phyloP scores from a whole-genome alignment of 208 protist genomes.

The Acanthamoeba royreba region DNA sequence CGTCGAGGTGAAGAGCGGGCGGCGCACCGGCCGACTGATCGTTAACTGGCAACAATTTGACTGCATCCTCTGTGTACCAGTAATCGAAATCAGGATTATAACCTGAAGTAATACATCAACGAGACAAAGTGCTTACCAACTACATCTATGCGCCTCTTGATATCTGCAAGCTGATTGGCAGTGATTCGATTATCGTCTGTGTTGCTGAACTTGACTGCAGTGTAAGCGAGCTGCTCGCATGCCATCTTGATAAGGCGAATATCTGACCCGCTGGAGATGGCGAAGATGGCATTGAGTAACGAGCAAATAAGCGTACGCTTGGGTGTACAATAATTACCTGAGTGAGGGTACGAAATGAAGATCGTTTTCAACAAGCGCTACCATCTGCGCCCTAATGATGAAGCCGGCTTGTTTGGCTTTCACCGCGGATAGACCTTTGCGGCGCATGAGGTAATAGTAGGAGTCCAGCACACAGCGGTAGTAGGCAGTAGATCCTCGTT shows the following conservation, averaged over 20 bases:
- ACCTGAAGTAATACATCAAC: neutral
- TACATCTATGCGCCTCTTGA: conserved; percentile 12
- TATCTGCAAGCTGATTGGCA: conserved; percentile 10
- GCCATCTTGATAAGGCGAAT: conserved; percentile 51
- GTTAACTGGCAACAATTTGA: neutral
- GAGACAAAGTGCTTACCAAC: neutral
- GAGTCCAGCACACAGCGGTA: conserved; percentile 44
- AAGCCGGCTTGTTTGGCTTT: conserved; percentile 45
- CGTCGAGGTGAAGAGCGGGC: neutral
- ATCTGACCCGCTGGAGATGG: neutral
- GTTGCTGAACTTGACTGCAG: conserved; percentile 41
- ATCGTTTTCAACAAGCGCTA: conserved; percentile 38
- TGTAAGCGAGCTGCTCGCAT: conserved; percentile 49
- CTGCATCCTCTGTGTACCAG: neutral
- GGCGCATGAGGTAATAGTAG: conserved; percentile 32
- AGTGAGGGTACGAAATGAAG: conserved; percentile 42
- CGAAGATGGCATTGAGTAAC: neutral
- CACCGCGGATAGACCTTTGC: conserved; percentile 9
- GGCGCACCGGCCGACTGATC: neutral
- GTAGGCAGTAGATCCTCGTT: conserved; percentile 41
- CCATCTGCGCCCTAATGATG: conserved; percentile 19
- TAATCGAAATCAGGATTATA: neutral
- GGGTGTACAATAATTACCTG: neutral
- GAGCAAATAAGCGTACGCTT: neutral
- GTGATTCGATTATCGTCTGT: neutral